Base-by-base conservation (phyloP, 768 basidiomycete genomes). In the Solioccasus polychromus region DNA sequence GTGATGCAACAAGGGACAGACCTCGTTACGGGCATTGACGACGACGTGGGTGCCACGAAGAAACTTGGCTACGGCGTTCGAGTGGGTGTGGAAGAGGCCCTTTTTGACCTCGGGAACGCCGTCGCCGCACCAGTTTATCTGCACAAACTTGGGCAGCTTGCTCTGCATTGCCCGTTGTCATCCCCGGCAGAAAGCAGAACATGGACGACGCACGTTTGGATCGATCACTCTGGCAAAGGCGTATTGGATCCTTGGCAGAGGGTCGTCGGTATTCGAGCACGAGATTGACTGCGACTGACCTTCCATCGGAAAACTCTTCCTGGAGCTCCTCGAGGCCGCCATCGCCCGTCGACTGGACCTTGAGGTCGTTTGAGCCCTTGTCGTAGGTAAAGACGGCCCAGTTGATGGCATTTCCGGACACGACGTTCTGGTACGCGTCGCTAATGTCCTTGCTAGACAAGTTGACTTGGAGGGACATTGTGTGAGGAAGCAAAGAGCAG, bases 41-140 rank as follows among this genome's bases (percentile, higher is more conserved):
- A 89, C 86, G 52, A 94, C 85, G 61, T 95, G 92, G 0, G 85
- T 79, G 31, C 89, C 90, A 6, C 82, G 82, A 35, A 98, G 74
- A 65, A 86, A 94, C 45, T 73, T 79, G 32, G 83, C 77, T 8
- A 98, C 87, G 2, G 91, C 77, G 35, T 78, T 76, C 7, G 92
- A 81, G 64, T 97, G 94, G 8, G 82, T 85, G 59, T 91, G 85
- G 71, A 95, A 95, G 19, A 96, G 74, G 8, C 95, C 95, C 64
- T 98, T 98, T 68, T 89, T 86, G 17, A 75, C 74, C 63, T 84
- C 91, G 11, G 95, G 95, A 1, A 98, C 95, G 47, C 95, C 95
- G 59, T 95, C 94, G 35, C 95, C 95, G 55, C 92, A 92, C 94
- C 95, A 96, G 58, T 92, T 91, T 67, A 98, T 86, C 60, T 95